Evolutionary conservation across 208 protist species (phyloP).

Genomic region (Phytomonas sp.): DNA sequence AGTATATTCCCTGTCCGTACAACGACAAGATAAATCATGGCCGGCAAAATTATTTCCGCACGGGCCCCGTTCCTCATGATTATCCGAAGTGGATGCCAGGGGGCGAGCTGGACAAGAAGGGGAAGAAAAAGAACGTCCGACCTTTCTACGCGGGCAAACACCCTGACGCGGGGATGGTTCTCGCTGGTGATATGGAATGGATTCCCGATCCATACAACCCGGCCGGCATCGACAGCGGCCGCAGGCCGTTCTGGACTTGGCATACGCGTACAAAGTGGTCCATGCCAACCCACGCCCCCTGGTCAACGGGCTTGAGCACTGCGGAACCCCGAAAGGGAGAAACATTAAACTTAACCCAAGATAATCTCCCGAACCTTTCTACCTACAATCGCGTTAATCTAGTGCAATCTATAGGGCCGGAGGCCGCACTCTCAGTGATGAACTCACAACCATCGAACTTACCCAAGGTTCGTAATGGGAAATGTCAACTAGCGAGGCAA

Average conservation of each 20-base stretch:
- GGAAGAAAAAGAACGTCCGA: conserved; percentile 33
- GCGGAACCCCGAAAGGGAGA: conserved; percentile 59
- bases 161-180: conserved; percentile 11
- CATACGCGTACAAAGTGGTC: conserved; percentile 85
- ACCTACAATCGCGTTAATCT: conserved; percentile 56
- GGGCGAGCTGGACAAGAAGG: conserved; percentile 41
- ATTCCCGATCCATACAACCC: conserved; percentile 81
- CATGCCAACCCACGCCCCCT: conserved; percentile 79
- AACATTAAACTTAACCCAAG: conserved; percentile 42
- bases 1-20: conserved; percentile 82
- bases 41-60: conserved; percentile 67
- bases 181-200: conserved; percentile 71
- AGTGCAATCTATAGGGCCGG: conserved; percentile 63
- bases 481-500: not conserved
- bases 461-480: not conserved
- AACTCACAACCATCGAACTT: not conserved
- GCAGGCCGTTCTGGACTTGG: conserved; percentile 79
- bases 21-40: conserved; percentile 59
- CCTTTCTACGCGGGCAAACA: conserved; percentile 76
- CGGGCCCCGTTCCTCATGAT: conserved; percentile 54
- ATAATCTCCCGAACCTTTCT: conserved; percentile 44
- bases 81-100: conserved; percentile 79
- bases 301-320: conserved; percentile 69
- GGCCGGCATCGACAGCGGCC: conserved; percentile 36
- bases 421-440: conserved; percentile 59